Conservation (phyloP, 2,329 filamentous ascomycete species). For the Hypoxylon sp. region DNA sequence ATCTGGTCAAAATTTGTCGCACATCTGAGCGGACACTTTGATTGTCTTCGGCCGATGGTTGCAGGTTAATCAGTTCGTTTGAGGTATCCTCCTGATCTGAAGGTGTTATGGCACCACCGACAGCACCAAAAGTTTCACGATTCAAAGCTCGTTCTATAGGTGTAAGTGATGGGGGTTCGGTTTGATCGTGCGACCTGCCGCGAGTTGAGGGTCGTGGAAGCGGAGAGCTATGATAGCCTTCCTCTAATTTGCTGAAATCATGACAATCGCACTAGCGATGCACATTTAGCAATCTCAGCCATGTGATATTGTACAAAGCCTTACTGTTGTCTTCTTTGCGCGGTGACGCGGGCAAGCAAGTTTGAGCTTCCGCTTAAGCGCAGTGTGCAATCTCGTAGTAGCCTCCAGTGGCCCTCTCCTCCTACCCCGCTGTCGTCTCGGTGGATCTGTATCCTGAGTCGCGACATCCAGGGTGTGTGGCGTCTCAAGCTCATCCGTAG, state of each 20-base stretch:
- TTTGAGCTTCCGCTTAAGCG: constrained; percentile 51
- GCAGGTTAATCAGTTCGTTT: constrained; percentile 35
- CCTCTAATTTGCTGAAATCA: constrained; percentile 50
- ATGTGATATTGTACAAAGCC: constrained; percentile 9
- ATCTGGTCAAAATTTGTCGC: constrained; percentile 35
- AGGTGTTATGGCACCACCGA: constrained; percentile 39
- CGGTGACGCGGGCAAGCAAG: constrained; percentile 48
- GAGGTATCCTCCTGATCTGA: constrained; percentile 38
- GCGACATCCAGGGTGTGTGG: constrained; percentile 33
- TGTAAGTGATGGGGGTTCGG: constrained; percentile 11
- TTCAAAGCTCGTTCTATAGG: constrained; percentile 30
- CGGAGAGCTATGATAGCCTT: constrained; percentile 38
- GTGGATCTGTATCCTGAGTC: constrained; percentile 22
- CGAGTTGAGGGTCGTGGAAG: constrained; percentile 19
- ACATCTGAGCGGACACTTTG: constrained; percentile 32
- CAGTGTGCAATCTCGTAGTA: constrained; percentile 47
- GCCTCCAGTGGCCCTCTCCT: constrained; percentile 48
- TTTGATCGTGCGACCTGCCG: constrained; percentile 29
- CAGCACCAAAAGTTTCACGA: constrained; percentile 46
- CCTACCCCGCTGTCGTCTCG: constrained; percentile 47
- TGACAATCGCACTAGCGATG: constrained; percentile 50
- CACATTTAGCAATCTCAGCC: constrained; percentile 30
- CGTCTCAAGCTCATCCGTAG: constrained; percentile 36
- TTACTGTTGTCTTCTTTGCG: constrained; percentile 49
- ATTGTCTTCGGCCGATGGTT: constrained; percentile 17